phyloP scores from a whole-genome alignment of 345 rosid species.

The Mercurialis annua region DNA sequence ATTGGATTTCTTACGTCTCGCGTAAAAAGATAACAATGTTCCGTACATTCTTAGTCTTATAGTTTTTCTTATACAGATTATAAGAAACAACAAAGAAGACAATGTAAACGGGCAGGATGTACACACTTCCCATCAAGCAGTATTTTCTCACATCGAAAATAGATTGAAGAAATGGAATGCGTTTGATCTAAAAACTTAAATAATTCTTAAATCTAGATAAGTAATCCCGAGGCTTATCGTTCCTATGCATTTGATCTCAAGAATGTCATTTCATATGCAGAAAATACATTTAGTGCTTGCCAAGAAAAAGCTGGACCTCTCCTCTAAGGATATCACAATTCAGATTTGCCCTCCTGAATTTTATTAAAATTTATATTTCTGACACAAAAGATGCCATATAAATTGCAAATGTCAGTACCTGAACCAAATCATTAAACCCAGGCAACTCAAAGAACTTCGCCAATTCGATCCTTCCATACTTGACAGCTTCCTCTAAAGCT shows the following conservation, averaged over 20 bases:
- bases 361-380: neutral
- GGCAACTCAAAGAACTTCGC: slow-evolving; percentile 57
- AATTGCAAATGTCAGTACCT: slow-evolving; percentile 42
- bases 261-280: neutral
- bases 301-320: neutral
- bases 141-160: neutral
- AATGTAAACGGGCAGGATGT: too few relatives aligned
- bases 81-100: too few relatives aligned
- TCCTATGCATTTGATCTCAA: neutral
- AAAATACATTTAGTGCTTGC: too few relatives aligned
- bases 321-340: neutral
- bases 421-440: slow-evolving; percentile 53
- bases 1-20: too few relatives aligned
- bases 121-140: too few relatives aligned
- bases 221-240: neutral
- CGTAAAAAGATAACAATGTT: neutral
- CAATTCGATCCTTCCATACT: slow-evolving; percentile 70
- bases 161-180: neutral
- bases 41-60: neutral
- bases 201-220: neutral
- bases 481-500: slow-evolving; percentile 71
- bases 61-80: too few relatives aligned
- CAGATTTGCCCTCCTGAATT: neutral
- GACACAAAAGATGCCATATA: neutral
- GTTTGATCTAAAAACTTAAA: neutral